Percentiles rank a stretch among this genome's conserved stretches.
Conservation (phyloP, 208 protist species). For the Tritrichomonas foetus region DNA sequence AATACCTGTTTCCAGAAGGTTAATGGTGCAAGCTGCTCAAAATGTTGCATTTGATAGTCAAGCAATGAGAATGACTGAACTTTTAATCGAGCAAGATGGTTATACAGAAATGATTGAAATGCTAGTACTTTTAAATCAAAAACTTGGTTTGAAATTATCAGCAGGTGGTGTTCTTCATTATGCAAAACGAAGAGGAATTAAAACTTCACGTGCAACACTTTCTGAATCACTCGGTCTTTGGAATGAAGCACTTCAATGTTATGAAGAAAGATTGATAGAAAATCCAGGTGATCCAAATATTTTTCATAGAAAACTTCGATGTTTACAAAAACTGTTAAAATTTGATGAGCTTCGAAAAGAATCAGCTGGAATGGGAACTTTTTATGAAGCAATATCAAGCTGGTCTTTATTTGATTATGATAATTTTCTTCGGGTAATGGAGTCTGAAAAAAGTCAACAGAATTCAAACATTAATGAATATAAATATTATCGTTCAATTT, state of each 20-base stretch:
- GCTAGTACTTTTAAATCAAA: not conserved
- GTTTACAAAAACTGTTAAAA: not conserved
- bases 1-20: not conserved
- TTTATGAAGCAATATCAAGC: no score
- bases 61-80: not conserved
- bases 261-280: not conserved
- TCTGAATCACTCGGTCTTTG: not conserved
- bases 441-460: not conserved
- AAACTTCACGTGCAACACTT: not conserved
- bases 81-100: not conserved
- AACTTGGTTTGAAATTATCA: not conserved
- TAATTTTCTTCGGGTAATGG: not conserved
- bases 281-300: not conserved
- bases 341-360: not conserved
- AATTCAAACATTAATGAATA: not conserved
- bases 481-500: not conserved
- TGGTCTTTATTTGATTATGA: not conserved
- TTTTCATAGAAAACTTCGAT: not conserved
- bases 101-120: not conserved
- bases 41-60: not conserved
- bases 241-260: not conserved
- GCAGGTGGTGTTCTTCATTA: not conserved
- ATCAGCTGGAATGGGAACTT: not conserved
- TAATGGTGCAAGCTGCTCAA: not conserved
- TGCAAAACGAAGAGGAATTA: not conserved